Conservation (phyloP, 2,329 filamentous ascomycete genomes). For the Nemania sp. region DNA sequence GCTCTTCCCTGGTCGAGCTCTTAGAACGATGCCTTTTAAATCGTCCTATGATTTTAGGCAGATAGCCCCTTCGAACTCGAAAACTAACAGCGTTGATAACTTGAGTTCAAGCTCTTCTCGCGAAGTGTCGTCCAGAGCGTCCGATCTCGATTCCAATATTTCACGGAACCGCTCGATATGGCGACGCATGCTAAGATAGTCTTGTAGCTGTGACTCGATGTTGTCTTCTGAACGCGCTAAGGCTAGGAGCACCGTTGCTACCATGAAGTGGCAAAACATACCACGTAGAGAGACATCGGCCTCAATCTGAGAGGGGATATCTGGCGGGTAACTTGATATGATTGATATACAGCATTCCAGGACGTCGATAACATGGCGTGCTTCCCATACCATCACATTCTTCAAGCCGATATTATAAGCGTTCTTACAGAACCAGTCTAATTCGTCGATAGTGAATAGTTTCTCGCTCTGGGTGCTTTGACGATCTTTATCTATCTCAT, state of each 20-base stretch:
- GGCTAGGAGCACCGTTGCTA: constrained; percentile 54
- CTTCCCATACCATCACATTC: constrained; percentile 57
- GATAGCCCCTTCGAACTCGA: constrained; percentile 78
- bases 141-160: constrained; percentile 45
- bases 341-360: constrained; percentile 57
- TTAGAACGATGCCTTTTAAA: constrained; percentile 62
- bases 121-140: constrained; percentile 47
- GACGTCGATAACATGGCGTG: constrained; percentile 59
- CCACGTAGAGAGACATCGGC: constrained; percentile 60
- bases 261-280: constrained; percentile 73
- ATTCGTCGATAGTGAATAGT: constrained; percentile 64
- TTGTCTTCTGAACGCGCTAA: constrained; percentile 56
- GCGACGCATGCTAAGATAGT: constrained; percentile 64
- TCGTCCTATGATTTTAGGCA: constrained; percentile 69
- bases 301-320: constrained; percentile 45
- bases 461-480: constrained; percentile 47
- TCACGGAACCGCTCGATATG: constrained; percentile 63
- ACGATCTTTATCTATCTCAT: constrained; percentile 45
- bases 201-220: constrained; percentile 55
- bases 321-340: constrained; percentile 53
- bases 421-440: constrained; percentile 84
- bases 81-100: constrained; percentile 67
- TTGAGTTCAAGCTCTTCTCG: constrained; percentile 62
- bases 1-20: constrained; percentile 49
- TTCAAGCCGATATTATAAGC: constrained; percentile 77